Evolutionary conservation across 768 basidiomycete genomes (phyloP).

Genomic region (Serendipita vermifera): DNA sequence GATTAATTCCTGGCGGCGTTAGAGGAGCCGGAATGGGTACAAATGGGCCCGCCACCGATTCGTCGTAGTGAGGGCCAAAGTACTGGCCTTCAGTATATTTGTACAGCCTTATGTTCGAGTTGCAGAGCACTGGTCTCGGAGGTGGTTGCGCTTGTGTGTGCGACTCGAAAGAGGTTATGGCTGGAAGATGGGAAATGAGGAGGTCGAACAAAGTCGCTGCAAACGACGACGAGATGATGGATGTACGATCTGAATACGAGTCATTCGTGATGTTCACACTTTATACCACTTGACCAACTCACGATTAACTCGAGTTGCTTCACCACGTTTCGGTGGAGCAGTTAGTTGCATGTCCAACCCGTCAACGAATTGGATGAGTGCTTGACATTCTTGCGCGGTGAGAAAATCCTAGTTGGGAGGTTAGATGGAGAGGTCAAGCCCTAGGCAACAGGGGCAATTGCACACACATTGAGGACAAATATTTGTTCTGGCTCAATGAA

Average conservation of each 20-base stretch:
- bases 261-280: not conserved
- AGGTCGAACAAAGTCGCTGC: conserved; percentile 38
- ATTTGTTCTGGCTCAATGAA: conserved; percentile 52
- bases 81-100: conserved; percentile 50
- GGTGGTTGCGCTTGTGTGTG: conserved; percentile 19
- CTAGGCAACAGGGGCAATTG: conserved; percentile 5
- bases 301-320: conserved; percentile 62
- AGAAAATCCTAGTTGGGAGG: conserved; percentile 35
- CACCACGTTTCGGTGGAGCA: conserved; percentile 57
- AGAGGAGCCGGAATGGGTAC: conserved; percentile 33
- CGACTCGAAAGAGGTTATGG: conserved; percentile 34
- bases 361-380: conserved; percentile 47
- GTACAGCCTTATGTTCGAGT: conserved; percentile 64
- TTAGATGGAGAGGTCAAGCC: not conserved
- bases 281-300: conserved; percentile 17
- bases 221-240: conserved; percentile 44
- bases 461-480: conserved; percentile 41
- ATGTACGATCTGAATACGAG: conserved; percentile 40
- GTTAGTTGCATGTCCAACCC: conserved; percentile 48
- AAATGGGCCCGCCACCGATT: conserved; percentile 31
- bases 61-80: conserved; percentile 69
- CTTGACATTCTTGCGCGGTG: conserved; percentile 47
- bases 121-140: conserved; percentile 43
- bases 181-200: conserved; percentile 45
- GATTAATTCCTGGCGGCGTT: conserved; percentile 25